Conservation (phyloP, 495 filamentous ascomycete genomes). For the Annulohypoxylon stygium region DNA sequence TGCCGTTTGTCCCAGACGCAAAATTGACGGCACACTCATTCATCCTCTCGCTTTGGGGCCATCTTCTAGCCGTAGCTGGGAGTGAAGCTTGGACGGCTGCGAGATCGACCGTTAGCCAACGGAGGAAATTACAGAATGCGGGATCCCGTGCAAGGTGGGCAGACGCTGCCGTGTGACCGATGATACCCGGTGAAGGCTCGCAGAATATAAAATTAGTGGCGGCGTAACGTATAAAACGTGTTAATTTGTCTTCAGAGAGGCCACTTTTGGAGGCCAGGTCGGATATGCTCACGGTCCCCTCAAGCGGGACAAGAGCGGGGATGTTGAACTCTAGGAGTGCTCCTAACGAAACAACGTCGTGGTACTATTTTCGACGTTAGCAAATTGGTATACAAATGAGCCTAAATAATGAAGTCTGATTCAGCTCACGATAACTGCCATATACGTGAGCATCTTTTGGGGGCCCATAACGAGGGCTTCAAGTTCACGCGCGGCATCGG, state of each 20-base stretch:
- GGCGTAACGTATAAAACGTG: constrained; percentile 3
- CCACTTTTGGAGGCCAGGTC: neutral
- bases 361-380: too few relatives aligned
- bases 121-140: neutral
- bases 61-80: neutral
- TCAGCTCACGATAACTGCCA: neutral
- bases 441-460: neutral
- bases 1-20: neutral
- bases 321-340: constrained; percentile 6
- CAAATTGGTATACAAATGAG: too few relatives aligned
- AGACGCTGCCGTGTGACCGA: neutral
- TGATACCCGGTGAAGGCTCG: neutral
- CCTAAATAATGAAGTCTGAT: neutral
- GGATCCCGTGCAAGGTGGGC: neutral
- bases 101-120: neutral
- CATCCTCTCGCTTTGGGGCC: constrained; percentile 1
- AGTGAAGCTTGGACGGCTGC: neutral
- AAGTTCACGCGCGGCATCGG: constrained; percentile 4
- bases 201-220: neutral
- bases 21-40: neutral
- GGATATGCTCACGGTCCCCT: neutral
- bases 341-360: neutral
- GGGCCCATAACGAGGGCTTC: constrained; percentile 6
- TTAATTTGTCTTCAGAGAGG: constrained; percentile 1
- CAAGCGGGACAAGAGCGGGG: neutral